phyloP scores from a whole-genome alignment of 2,329 filamentous ascomycete genomes.

The Xylariales sp. region DNA sequence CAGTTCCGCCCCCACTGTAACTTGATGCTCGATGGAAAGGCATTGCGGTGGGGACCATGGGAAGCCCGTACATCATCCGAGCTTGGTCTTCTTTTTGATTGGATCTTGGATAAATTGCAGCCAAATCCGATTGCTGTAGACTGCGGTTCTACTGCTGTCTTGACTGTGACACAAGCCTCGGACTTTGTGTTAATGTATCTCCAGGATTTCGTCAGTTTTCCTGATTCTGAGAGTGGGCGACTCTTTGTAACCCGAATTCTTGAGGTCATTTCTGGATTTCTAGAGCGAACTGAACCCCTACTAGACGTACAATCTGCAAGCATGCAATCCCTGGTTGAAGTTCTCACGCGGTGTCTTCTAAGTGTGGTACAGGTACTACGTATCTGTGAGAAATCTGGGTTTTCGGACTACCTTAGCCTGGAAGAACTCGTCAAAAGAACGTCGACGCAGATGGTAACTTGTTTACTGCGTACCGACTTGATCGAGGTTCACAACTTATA shows the following conservation, averaged over 20 bases:
- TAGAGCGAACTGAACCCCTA: constrained; percentile 27
- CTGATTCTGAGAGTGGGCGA: constrained; percentile 25
- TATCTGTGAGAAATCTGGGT: constrained; percentile 34
- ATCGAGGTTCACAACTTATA: constrained; percentile 42
- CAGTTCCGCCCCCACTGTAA: constrained; percentile 27
- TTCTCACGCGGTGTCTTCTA: constrained; percentile 31
- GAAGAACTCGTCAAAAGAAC: constrained; percentile 45
- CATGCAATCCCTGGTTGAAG: constrained; percentile 27
- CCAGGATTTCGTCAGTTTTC: constrained; percentile 36
- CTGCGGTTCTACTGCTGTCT: constrained; percentile 5
- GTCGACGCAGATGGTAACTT: constrained; percentile 30
- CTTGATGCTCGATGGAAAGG: constrained; percentile 43
- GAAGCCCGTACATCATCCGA: constrained; percentile 56
- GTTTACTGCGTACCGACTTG: constrained; percentile 39
- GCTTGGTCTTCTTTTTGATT: constrained; percentile 57
- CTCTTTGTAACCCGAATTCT: constrained; percentile 39
- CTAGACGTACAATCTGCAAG: constrained; percentile 11
- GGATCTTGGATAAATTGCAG: constrained; percentile 42
- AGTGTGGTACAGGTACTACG: constrained; percentile 33
- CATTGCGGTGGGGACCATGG: constrained; percentile 53
- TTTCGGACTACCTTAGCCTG: constrained; percentile 34
- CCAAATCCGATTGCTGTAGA: constrained; percentile 21
- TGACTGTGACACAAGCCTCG: constrained; percentile 25
- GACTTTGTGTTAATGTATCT: constrained; percentile 46
- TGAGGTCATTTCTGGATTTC: constrained; percentile 38